Conservation (phyloP, 305 asterid genomes). For the Fraxinus floribunda region DNA sequence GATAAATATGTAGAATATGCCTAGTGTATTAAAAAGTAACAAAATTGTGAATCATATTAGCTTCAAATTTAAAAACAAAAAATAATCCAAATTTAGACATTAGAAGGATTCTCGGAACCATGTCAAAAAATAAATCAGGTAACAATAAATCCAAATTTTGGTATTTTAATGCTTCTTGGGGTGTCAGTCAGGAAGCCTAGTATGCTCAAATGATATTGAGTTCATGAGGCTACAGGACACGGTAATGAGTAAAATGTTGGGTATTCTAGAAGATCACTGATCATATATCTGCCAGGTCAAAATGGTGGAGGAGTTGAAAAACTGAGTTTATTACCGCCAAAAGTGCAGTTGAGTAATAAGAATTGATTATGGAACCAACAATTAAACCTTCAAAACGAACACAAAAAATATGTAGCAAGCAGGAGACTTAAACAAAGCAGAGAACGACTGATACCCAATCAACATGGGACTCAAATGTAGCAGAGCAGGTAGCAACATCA, state of each 20-base stretch:
- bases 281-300: slow-evolving; percentile 11
- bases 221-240: neutral
- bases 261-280: slow-evolving; percentile 11
- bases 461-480: slow-evolving; percentile 92
- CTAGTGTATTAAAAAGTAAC: slow-evolving; percentile 10
- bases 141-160: neutral
- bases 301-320: neutral
- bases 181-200: neutral
- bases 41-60: neutral
- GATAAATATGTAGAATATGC: slow-evolving; percentile 13
- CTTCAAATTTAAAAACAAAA: neutral
- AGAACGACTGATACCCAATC: slow-evolving; percentile 71
- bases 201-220: slow-evolving; percentile 8
- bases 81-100: neutral
- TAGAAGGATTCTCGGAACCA: slow-evolving; percentile 10
- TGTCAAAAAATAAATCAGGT: neutral
- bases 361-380: neutral
- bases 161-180: slow-evolving; percentile 2
- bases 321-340: neutral
- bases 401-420: neutral
- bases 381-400: neutral
- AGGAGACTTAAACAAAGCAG: slow-evolving; percentile 19
- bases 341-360: neutral
- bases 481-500: slow-evolving; percentile 74
- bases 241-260: neutral